Percentiles rank a stretch among this genome's conserved stretches.
Conservation (phyloP, 2,329 filamentous ascomycete genomes). For the Colletotrichum neosansevieriae region DNA sequence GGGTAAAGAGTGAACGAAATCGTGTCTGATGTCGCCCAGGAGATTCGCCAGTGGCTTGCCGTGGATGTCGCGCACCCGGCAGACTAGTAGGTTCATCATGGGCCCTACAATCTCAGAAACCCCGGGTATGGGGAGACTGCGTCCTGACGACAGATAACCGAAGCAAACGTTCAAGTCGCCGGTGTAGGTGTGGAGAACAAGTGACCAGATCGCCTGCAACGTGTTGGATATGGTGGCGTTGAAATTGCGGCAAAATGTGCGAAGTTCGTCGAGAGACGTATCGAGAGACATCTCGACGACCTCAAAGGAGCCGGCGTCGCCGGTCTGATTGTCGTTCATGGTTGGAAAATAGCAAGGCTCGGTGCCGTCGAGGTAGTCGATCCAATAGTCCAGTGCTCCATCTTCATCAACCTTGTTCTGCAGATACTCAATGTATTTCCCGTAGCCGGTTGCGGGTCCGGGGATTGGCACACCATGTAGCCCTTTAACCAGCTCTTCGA, state of each 20-base stretch:
- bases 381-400: slow-evolving; percentile 42
- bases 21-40: slow-evolving; percentile 1
- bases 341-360: slow-evolving; percentile 43
- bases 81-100: slow-evolving; percentile 29
- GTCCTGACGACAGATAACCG: slow-evolving; percentile 32
- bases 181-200: slow-evolving; percentile 22
- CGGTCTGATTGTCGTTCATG: slow-evolving; percentile 21
- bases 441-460: slow-evolving; percentile 30
- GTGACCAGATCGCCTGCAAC: slow-evolving; percentile 28
- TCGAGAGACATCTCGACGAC: slow-evolving; percentile 14
- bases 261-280: background rate
- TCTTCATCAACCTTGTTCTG: slow-evolving; percentile 28
- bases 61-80: slow-evolving; percentile 2
- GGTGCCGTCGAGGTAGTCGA: slow-evolving; percentile 37
- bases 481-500: slow-evolving; percentile 13
- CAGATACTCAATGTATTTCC: slow-evolving; percentile 42
- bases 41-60: slow-evolving; percentile 12
- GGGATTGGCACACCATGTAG: background rate
- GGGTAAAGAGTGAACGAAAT: slow-evolving; percentile 30
- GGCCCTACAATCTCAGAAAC: slow-evolving; percentile 32
- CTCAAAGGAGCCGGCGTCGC: slow-evolving; percentile 8
- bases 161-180: slow-evolving; percentile 24
- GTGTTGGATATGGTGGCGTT: slow-evolving; percentile 20
- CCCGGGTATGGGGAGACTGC: slow-evolving; percentile 10
- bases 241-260: slow-evolving; percentile 9